Conservation (phyloP, 768 basidiomycete species). For the Auricularia sp. region DNA sequence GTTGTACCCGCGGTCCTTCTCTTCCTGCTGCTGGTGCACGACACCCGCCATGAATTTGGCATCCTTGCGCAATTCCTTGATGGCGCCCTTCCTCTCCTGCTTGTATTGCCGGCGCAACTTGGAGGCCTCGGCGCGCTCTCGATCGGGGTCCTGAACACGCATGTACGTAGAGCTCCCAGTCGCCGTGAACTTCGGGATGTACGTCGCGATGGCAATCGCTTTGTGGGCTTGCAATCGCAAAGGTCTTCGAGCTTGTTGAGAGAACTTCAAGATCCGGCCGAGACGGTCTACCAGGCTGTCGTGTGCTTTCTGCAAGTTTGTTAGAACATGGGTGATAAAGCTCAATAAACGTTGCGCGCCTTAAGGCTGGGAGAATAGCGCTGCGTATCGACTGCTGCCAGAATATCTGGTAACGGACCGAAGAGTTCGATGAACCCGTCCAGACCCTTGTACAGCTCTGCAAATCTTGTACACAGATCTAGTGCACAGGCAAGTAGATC, state of each 20-base stretch:
- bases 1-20: constrained; percentile 76
- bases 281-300: constrained; percentile 40
- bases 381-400: constrained; percentile 41
- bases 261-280: constrained; percentile 59
- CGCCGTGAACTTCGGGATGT: constrained; percentile 86
- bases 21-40: constrained; percentile 71
- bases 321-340: background rate
- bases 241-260: constrained; percentile 62
- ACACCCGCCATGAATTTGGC: constrained; percentile 85
- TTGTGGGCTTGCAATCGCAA: constrained; percentile 87
- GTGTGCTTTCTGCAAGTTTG: constrained; percentile 30
- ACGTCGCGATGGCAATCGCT: constrained; percentile 89
- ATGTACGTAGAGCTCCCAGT: constrained; percentile 57
- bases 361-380: constrained; percentile 41
- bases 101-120: constrained; percentile 86
- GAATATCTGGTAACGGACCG: constrained; percentile 49
- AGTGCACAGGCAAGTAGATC: constrained; percentile 58
- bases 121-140: constrained; percentile 74
- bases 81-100: constrained; percentile 94
- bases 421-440: constrained; percentile 83
- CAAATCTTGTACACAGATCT: constrained; percentile 54
- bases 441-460: constrained; percentile 66
- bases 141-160: constrained; percentile 81
- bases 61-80: constrained; percentile 92
- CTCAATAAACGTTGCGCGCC: constrained; percentile 28